These are phyloP conservation scores for Capsella rubella DNA, from an alignment of 441 rosid genomes.

Conservation along the genomic window DNA sequence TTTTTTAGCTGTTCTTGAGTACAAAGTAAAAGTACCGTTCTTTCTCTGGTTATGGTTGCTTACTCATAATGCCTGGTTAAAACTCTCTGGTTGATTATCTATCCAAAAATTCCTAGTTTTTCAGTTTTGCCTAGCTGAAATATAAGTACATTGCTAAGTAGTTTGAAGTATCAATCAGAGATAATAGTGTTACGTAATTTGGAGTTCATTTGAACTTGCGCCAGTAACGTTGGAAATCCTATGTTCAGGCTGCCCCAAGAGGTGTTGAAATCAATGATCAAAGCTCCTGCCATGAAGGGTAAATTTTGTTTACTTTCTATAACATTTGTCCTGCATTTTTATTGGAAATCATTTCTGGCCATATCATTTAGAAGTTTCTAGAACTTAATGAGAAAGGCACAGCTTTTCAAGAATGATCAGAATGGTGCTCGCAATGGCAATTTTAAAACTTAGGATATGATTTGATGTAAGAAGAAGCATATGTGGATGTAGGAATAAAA, in stretches of 20 bases:
- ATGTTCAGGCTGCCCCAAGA: constrained; percentile 73
- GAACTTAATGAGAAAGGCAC: not conserved
- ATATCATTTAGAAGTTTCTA: constrained; percentile 4
- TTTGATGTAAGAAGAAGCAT: not conserved
- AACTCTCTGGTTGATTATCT: not conserved
- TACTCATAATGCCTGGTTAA: not conserved
- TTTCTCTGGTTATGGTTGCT: constrained; percentile 22
- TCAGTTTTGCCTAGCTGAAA: not conserved
- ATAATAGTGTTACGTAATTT: not conserved
- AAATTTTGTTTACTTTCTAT: constrained; percentile 5
- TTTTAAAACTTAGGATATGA: constrained; percentile 9
- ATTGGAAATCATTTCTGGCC: not conserved
- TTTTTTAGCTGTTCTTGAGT: constrained; percentile 10
- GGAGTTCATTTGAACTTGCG: constrained; percentile 4
- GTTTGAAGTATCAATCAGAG: constrained; percentile 13
- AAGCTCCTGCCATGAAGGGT: constrained; percentile 90
- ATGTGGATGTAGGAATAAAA: not conserved
- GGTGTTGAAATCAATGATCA: constrained; percentile 79
- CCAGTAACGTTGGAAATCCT: constrained; percentile 30
- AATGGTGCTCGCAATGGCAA: not conserved
- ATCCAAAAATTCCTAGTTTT: not conserved
- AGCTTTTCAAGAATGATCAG: constrained; percentile 11
- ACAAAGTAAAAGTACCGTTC: constrained; percentile 12
- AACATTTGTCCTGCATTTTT: not conserved
- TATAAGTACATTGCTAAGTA: constrained; percentile 21